These are phyloP conservation scores for Nigrospora oryzae DNA, from an alignment of 2,329 filamentous ascomycete species.

Conservation along the genomic window DNA sequence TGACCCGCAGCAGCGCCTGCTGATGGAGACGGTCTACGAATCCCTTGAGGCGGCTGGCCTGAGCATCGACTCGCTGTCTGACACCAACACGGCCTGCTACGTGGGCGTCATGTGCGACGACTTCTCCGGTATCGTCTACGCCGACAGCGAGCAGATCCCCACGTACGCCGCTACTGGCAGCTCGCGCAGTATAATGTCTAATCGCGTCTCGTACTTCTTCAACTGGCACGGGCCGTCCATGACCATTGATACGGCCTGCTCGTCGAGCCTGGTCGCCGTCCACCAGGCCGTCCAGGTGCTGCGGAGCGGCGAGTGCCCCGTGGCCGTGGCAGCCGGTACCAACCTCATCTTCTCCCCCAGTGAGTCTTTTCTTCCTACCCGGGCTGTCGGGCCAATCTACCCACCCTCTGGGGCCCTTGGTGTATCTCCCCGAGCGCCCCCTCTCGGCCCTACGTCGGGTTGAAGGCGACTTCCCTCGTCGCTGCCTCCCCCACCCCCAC, in stretches of 20 bases:
- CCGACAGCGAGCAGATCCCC: slow-evolving; percentile 5
- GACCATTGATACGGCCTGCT: slow-evolving; percentile 37
- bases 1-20: slow-evolving; percentile 19
- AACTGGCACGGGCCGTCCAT: slow-evolving; percentile 28
- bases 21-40: slow-evolving; percentile 24
- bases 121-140: slow-evolving; percentile 20
- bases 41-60: slow-evolving; percentile 8
- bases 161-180: slow-evolving; percentile 14
- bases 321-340: slow-evolving; percentile 8
- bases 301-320: slow-evolving; percentile 12
- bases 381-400: background rate
- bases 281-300: slow-evolving; percentile 20
- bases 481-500: too few relatives aligned
- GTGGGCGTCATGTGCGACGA: slow-evolving; percentile 20
- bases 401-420: slow-evolving; percentile 12
- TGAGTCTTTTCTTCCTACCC: slow-evolving; percentile 12
- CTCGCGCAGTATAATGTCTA: slow-evolving; percentile 23
- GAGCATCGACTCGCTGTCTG: slow-evolving; percentile 3
- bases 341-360: slow-evolving; percentile 8
- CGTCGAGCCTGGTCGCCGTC: slow-evolving; percentile 25
- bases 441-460: slow-evolving; percentile 3
- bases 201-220: slow-evolving; percentile 21
- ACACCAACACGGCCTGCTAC: slow-evolving; percentile 4
- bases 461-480: too few relatives aligned
- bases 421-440: slow-evolving; percentile 12